Evolutionary conservation across 2,329 filamentous ascomycete species (phyloP).

Genomic region (Aspergillus brunneoviolaceus): DNA sequence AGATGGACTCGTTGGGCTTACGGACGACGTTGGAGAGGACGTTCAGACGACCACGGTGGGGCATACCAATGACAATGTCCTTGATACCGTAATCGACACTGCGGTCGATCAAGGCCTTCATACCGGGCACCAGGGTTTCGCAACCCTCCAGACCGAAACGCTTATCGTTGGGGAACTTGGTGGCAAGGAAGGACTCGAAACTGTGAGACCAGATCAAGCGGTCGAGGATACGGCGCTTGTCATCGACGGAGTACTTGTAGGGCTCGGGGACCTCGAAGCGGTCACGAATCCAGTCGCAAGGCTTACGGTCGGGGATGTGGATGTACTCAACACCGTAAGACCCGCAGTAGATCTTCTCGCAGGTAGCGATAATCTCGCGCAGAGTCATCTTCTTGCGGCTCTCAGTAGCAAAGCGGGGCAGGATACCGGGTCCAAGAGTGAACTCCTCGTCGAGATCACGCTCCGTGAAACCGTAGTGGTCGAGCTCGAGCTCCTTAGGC

Average conservation of each 20-base stretch:
- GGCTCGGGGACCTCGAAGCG: constrained; percentile 90
- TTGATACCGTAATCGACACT: constrained; percentile 98
- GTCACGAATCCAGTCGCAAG: constrained; percentile 97
- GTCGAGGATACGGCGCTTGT: constrained; percentile 97
- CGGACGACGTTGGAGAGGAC: constrained; percentile 97
- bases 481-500: constrained; percentile 88
- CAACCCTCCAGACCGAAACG: constrained; percentile 97
- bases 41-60: constrained; percentile 96
- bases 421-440: constrained; percentile 85
- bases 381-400: constrained; percentile 93
- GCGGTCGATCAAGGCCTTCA: constrained; percentile 98
- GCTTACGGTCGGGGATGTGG: constrained; percentile 94
- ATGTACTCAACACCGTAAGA: constrained; percentile 99
- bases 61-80: constrained; percentile 99
- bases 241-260: constrained; percentile 96
- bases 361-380: constrained; percentile 87
- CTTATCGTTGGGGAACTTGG: constrained; percentile 99
- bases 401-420: constrained; percentile 89
- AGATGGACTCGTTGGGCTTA: constrained; percentile 99
- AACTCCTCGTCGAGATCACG: constrained; percentile 92
- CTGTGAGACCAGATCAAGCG: constrained; percentile 98
- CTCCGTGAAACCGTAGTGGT: constrained; percentile 93
- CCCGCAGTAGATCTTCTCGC: constrained; percentile 94
- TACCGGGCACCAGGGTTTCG: constrained; percentile 93
- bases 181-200: constrained; percentile 92